Conservation (phyloP, 495 filamentous ascomycete genomes). For the Podospora appendiculata region DNA sequence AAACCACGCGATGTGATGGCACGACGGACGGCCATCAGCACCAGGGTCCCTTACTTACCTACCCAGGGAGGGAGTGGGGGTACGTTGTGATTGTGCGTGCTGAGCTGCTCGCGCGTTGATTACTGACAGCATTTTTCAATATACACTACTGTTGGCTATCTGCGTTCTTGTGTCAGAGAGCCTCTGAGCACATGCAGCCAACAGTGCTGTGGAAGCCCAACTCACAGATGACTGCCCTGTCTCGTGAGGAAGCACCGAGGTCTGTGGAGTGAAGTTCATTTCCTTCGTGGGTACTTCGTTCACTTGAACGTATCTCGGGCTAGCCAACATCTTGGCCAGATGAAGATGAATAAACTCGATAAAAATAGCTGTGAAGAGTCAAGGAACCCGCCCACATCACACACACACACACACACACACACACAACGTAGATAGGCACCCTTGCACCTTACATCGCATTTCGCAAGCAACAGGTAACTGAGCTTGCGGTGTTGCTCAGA, state of each 20-base stretch:
- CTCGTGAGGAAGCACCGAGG: not conserved
- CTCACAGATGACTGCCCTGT: not conserved
- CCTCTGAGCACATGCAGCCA: not conserved
- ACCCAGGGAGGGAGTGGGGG: slow-evolving; percentile 5
- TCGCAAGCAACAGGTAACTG: not conserved
- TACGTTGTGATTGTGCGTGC: not conserved
- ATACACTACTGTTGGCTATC: slow-evolving; percentile 8
- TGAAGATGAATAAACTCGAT: slow-evolving; percentile 4
- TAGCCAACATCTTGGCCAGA: not conserved
- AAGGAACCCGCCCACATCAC: not conserved
- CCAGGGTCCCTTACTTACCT: too few relatives aligned
- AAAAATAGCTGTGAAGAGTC: slow-evolving; percentile 6
- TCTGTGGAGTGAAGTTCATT: slow-evolving; percentile 17
- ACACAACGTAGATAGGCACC: not conserved
- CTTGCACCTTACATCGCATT: too few relatives aligned
- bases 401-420: not conserved
- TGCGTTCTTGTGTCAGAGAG: slow-evolving; percentile 19
- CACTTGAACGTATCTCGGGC: not conserved
- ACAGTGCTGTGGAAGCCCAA: not conserved
- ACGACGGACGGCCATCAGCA: not conserved
- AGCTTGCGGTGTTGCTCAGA: not conserved
- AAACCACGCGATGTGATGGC: slow-evolving; percentile 9
- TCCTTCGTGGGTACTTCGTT: not conserved
- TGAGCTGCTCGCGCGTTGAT: not conserved
- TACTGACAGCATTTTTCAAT: slow-evolving; percentile 13